These are phyloP conservation scores for Epichloe sylvatica DNA, from an alignment of 2,329 filamentous ascomycete genomes.

Conservation along the genomic window DNA sequence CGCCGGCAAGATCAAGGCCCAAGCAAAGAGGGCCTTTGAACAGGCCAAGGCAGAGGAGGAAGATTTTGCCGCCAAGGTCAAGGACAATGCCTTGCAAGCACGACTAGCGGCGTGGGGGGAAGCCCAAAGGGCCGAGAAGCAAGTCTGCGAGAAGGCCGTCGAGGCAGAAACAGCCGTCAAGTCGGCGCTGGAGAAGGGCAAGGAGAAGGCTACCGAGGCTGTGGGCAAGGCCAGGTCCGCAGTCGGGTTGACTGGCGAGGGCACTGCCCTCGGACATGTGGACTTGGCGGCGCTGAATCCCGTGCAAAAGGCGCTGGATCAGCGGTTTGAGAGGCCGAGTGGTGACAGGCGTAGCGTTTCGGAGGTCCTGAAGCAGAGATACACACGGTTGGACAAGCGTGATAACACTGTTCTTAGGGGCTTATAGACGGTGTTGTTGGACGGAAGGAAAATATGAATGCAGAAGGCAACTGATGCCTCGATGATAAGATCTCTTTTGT, in stretches of 20 bases:
- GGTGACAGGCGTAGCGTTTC: slow-evolving; percentile 34
- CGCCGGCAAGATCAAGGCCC: slow-evolving; percentile 16
- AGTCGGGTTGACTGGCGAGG: slow-evolving; percentile 17
- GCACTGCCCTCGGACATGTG: slow-evolving; percentile 7
- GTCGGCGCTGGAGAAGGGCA: slow-evolving; percentile 26
- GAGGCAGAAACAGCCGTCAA: slow-evolving; percentile 25
- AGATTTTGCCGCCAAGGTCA: slow-evolving; percentile 14
- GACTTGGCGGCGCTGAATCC: slow-evolving; percentile 17
- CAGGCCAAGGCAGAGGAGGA: slow-evolving; percentile 17
- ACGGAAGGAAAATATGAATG: neutral
- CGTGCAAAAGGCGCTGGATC: slow-evolving; percentile 35
- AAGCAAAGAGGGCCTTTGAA: slow-evolving; percentile 23
- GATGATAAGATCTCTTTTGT: neutral
- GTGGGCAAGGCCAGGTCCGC: slow-evolving; percentile 24
- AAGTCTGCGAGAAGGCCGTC: slow-evolving; percentile 15
- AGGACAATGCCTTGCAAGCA: slow-evolving; percentile 16
- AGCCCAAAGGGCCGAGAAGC: slow-evolving; percentile 10
- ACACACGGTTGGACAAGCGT: slow-evolving; percentile 33
- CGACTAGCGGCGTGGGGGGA: slow-evolving; percentile 13
- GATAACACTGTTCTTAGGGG: slow-evolving; percentile 32
- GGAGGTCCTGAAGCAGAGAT: slow-evolving; percentile 41
- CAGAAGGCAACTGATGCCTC: neutral
- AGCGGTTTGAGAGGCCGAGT: slow-evolving; percentile 35
- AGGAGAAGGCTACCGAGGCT: slow-evolving; percentile 27
- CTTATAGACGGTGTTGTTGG: slow-evolving; percentile 12